Evolutionary conservation across 257 asterid species (phyloP).

Genomic region (Plectranthus barbatus): DNA sequence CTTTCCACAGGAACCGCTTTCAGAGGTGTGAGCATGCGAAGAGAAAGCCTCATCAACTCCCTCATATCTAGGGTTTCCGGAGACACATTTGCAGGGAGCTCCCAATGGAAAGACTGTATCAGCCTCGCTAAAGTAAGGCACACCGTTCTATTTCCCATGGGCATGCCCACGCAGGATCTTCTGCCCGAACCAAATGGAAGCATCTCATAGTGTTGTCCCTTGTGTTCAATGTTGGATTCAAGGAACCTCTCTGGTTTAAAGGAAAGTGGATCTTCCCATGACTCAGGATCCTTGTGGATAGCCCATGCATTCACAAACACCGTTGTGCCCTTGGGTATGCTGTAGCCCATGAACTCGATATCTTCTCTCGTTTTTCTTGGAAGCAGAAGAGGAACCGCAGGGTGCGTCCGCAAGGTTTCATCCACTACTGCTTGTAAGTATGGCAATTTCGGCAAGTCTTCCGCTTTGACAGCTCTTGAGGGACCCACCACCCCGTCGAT

Average conservation of each 20-base stretch:
- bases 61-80: slow-evolving; percentile 22
- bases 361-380: slow-evolving; percentile 27
- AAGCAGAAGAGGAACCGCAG: slow-evolving; percentile 25
- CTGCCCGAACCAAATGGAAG: slow-evolving; percentile 45
- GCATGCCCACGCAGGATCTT: slow-evolving; percentile 38
- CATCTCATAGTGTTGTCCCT: slow-evolving; percentile 36
- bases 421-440: slow-evolving; percentile 32
- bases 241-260: slow-evolving; percentile 48
- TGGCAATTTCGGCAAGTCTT: slow-evolving; percentile 14
- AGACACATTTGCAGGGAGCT: slow-evolving; percentile 13
- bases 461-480: slow-evolving; percentile 9
- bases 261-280: slow-evolving; percentile 25
- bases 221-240: slow-evolving; percentile 26
- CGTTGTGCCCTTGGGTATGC: no score
- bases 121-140: slow-evolving; percentile 33
- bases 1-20: slow-evolving; percentile 15
- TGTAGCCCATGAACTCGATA: no score
- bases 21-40: slow-evolving; percentile 32
- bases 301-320: no score
- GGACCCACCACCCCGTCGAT: slow-evolving; percentile 10
- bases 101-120: slow-evolving; percentile 42
- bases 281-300: no score
- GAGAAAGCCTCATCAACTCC: slow-evolving; percentile 26
- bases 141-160: slow-evolving; percentile 34
- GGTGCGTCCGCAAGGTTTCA: slow-evolving; percentile 30